Conservation (phyloP, 352 stramenopile genomes). For the Globisporangium spiculum region DNA sequence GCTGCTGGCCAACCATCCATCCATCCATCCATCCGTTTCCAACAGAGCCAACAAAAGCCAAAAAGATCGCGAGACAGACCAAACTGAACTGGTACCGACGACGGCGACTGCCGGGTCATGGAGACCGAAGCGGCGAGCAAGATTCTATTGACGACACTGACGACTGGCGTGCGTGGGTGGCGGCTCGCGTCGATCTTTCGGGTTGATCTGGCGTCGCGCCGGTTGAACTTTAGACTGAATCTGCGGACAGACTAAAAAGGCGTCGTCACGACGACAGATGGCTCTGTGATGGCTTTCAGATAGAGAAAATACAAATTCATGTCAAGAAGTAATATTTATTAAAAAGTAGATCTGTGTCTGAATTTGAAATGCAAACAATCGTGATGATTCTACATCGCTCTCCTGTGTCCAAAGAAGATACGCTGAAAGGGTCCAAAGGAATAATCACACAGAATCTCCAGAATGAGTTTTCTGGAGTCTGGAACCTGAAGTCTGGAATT, state of each 20-base stretch:
- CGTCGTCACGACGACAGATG: neutral
- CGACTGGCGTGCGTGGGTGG: neutral
- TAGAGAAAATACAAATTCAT: neutral
- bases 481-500: constrained; percentile 1
- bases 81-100: neutral
- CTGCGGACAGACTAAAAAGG: neutral
- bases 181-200: too few species aligned
- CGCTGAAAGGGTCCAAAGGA: neutral
- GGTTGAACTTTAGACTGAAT: neutral
- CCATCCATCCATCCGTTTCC: neutral
- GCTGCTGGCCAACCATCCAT: neutral
- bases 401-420: neutral
- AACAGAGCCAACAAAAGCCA: neutral
- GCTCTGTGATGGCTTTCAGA: neutral
- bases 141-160: neutral
- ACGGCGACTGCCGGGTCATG: neutral
- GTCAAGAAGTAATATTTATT: neutral
- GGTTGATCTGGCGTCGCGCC: neutral
- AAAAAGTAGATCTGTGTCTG: neutral
- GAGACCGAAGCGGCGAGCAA: neutral
- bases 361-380: neutral
- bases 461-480: neutral
- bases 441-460: neutral
- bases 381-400: neutral
- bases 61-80: constrained; percentile 9